Base-by-base conservation (phyloP, 129 eudicot species). In the Kitagawia praeruptora region DNA sequence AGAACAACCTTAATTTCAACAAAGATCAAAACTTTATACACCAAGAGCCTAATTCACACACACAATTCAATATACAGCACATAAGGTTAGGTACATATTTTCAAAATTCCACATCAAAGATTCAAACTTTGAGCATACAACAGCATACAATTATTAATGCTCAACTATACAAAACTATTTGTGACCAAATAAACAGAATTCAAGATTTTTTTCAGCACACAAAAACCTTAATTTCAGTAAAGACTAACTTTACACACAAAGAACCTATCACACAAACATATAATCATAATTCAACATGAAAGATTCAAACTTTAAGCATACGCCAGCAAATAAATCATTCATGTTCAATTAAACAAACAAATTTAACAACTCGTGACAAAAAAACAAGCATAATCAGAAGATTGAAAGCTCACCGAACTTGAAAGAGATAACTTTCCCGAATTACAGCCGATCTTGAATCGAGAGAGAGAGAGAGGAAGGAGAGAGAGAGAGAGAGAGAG, bases 331-430 rank as follows among this genome's bases (percentile, higher is more conserved):
- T 4, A 25, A 8, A 54, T 34, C 5, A 15, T 9, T 3, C 40
- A 27, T 31, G 14, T 3, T 54, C 40, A 34, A 54, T 38, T 23
- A 51, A 12, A 53, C 37, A 38, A 23, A 40, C 19, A 37, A 39
- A 23, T 5, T 6, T 10, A 13, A 56, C 11, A 42, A 41, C 2
- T 21, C 14, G 3, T 15, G 25, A 13, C 15, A 19, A 6, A 3
- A 58, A 42, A 78, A 15, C 28, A 78, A 18, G 74, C 56, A 25
- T 41, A 61, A 78, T 63, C 31, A n/a, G 21, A 63, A 77, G 39
- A 61, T 45, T 39, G 7, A 61, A 64, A 27, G 41, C 74, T 78
- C 54, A 78, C 80, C 74, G 5, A 21, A 34, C 73, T 78, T 78
- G 38, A 25, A 63, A 78, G 31, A n/a, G 58, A 63, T 8, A n/a